Evolutionary conservation across 2,329 filamentous ascomycete genomes (phyloP), one percentile per base, ranked within the genome.

Genomic region (Arthrocladium fulminans): DNA sequence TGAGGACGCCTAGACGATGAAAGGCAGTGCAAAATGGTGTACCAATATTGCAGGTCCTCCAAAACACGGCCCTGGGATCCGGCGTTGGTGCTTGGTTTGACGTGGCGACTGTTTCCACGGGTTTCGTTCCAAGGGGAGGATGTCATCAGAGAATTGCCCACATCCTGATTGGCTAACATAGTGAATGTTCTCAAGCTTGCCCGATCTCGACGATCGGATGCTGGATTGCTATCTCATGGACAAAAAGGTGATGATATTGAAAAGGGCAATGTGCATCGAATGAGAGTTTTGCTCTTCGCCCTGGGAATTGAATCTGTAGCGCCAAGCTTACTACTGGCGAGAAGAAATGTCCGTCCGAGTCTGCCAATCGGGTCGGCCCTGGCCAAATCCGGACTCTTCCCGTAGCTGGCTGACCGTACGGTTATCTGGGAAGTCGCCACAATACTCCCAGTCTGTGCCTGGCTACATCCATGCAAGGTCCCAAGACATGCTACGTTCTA

Each of bases 221-320:
- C 27, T 20, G 13, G 15, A 8, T 10, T 44, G 25, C 19, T 17
- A 3, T 23, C 17, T 9, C 41, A 44, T 44, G 8, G 37, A 9
- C 12, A 20, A 12, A 9, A 19, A 25, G 12, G 10, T 6, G 12
- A 29, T 39, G 13, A 39, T 39, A 17, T 27, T 13, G 35, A 24
- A 25, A 15, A 27, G 12, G 17, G 20, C 20, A 22, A 27, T 13
- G 17, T 39, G 39, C 39, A n/a, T 24, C 39, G 27, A 27, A 20
- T 39, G 44, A 47, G 39, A 34, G 44, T 38, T 47, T 24, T 47
- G 22, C 12, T 38, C 22, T 32, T 24, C 44, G 25, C 39, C 32
- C 44, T 47, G 6, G 44, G 23, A 34, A 38, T 17, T 34, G 39
- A 13, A 19, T 2, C 22, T 12, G 32, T 38, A 39, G 9, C 20